Percentiles rank a stretch among this genome's conserved stretches.
phyloP scores from a whole-genome alignment of 805 yeast species.

The Kodamaea neixiangensis region DNA sequence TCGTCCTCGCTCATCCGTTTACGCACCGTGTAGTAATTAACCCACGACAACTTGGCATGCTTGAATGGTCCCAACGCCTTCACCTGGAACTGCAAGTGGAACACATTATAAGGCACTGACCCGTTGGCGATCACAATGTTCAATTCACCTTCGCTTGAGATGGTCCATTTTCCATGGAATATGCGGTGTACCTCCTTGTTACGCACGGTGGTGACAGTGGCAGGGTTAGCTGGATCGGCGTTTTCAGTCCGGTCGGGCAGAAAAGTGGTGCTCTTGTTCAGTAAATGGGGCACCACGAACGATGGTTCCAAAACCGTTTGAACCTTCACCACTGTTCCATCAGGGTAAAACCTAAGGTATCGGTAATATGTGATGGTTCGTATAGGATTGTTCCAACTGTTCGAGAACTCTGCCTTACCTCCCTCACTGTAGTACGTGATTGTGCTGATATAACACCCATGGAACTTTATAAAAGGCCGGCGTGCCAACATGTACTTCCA shows the following conservation, averaged over 20 bases:
- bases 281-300: slow-evolving; percentile 60
- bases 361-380: slow-evolving; percentile 87
- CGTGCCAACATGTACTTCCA: slow-evolving; percentile 55
- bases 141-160: slow-evolving; percentile 53
- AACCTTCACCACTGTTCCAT: slow-evolving; percentile 72
- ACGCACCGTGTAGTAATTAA: slow-evolving; percentile 57
- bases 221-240: slow-evolving; percentile 15
- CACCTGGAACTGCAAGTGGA: slow-evolving; percentile 64
- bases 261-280: slow-evolving; percentile 22
- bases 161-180: slow-evolving; percentile 57
- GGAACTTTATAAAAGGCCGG: slow-evolving; percentile 76
- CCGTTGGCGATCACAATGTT: slow-evolving; percentile 56
- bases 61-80: slow-evolving; percentile 51
- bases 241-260: slow-evolving; percentile 22
- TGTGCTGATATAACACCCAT: slow-evolving; percentile 84
- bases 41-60: slow-evolving; percentile 76
- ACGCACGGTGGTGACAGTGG: background rate
- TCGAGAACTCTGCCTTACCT: slow-evolving; percentile 63
- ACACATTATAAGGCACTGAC: slow-evolving; percentile 58
- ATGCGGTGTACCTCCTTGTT: slow-evolving; percentile 33
- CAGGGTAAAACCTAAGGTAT: slow-evolving; percentile 76
- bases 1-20: slow-evolving; percentile 37
- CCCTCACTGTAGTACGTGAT: slow-evolving; percentile 87
- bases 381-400: slow-evolving; percentile 72
- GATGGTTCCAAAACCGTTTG: slow-evolving; percentile 74